Evolutionary conservation across 179 eudicot genomes (phyloP), one percentile per base, ranked within the genome.

Genomic region (Beta macrorhiza): DNA sequence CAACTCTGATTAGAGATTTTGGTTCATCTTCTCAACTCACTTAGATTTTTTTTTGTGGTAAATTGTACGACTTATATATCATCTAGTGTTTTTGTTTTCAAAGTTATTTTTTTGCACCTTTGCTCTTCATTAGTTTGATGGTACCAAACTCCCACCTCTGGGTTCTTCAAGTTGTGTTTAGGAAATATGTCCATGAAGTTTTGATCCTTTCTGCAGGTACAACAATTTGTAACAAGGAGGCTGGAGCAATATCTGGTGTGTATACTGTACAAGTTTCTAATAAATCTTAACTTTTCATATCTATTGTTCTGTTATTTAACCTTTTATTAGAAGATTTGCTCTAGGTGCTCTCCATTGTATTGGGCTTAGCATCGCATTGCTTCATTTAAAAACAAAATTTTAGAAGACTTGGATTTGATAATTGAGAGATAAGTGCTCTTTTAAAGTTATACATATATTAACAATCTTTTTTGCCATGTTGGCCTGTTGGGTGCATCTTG

Each of bases 171-270:
- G 44, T 51, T 44, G 12, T 56, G 72, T 25, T 51, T 22, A 52
- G 65, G 42, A 5, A 25, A 19, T 70, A 11, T 62, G 51, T 77
- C 25, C 56, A 49, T 20, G 58, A 72, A 77, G 22, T 62, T 11
- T n/a, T 71, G 77, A 42, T 77, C 45, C 55, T 72, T 69, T 72
- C 56, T 62, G 73, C 88, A 97, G 99, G 99, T 87, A 67, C 92
- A 90, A 89, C 99, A 97, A 78, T 97, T 97, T 88, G 97, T 97
- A 53, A 92, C 92, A n/a, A 86, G 98, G 82, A 91, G 99, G 83
- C 90, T 97, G 76, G 99, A 97, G 86, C 99, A 97, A 82, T 92
- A 90, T 87, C 87, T 97, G 92, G 99, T 97, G 80, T 51, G 93
- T 89, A 37, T 75, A 19, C 19, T 12, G 20, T 81, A 58, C 25